Percentiles rank a stretch among this genome's conserved stretches.
phyloP scores from a whole-genome alignment of 225 moss, liverwort and hornwort genomes.

The Antitrichia curtipendula region DNA sequence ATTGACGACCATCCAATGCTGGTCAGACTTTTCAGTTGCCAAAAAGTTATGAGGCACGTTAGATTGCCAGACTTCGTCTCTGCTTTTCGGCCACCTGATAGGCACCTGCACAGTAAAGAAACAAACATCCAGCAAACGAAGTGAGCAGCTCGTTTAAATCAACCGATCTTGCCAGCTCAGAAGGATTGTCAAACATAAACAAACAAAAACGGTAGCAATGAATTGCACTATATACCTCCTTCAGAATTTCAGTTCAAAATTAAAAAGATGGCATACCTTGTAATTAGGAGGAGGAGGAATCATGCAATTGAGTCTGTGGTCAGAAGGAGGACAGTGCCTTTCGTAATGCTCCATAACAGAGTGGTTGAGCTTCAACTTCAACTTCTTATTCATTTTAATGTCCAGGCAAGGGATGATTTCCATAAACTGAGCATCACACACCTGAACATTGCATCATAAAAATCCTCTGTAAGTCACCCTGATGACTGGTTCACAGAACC shows the following conservation, averaged over 20 bases:
- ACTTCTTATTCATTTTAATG: slow-evolving; percentile 37
- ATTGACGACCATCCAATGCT: slow-evolving; percentile 91
- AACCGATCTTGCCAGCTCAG: neutral
- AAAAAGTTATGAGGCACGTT: slow-evolving; percentile 90
- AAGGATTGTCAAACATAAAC: neutral
- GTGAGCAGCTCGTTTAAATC: neutral
- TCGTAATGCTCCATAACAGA: slow-evolving; percentile 89
- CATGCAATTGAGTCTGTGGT: slow-evolving; percentile 64
- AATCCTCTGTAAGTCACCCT: neutral
- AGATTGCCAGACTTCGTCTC: slow-evolving; percentile 86
- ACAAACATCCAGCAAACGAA: neutral
- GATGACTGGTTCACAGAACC: neutral
- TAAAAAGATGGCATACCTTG: slow-evolving; percentile 26
- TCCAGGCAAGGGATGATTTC: slow-evolving; percentile 91
- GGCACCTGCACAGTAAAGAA: slow-evolving; percentile 44
- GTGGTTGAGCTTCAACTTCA: slow-evolving; percentile 84
- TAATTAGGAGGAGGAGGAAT: slow-evolving; percentile 90
- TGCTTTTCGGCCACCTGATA: slow-evolving; percentile 78
- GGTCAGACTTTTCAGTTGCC: slow-evolving; percentile 84
- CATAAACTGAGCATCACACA: slow-evolving; percentile 54
- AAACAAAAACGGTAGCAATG: neutral
- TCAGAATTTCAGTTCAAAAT: neutral
- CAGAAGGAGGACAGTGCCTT: slow-evolving; percentile 83
- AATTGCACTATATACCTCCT: neutral
- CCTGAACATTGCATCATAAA: slow-evolving; percentile 22